Conservation (phyloP, 2,329 filamentous ascomycete species). For the Fusarium sp. region DNA sequence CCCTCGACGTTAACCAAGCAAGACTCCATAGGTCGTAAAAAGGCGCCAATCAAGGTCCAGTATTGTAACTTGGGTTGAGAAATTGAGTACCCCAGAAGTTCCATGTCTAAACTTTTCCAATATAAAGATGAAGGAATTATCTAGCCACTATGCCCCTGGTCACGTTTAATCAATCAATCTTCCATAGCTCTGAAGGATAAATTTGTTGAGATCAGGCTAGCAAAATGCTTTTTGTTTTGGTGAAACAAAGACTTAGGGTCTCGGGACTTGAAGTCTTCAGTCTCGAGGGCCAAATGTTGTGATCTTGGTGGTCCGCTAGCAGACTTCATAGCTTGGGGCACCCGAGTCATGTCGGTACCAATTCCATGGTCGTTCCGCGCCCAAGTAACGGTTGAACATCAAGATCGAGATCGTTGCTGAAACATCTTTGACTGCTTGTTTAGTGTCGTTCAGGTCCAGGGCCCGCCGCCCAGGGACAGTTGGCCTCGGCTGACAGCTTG, state of each 20-base stretch:
- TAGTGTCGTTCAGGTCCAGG: conserved; percentile 1
- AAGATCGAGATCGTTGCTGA: conserved; percentile 18
- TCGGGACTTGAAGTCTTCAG: neutral
- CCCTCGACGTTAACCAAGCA: neutral
- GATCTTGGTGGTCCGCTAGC: conserved; percentile 10
- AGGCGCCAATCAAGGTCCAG: neutral
- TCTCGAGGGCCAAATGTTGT: neutral
- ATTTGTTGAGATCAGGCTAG: neutral
- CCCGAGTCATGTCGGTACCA: conserved; percentile 9
- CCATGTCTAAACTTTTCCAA: neutral
- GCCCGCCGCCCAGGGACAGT: neutral
- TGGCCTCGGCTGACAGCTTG: conserved; percentile 11
- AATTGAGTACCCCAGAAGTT: neutral
- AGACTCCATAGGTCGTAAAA: neutral
- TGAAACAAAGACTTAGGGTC: neutral
- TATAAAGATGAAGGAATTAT: neutral
- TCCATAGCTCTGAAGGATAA: neutral
- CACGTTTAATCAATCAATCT: neutral
- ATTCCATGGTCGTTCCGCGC: conserved; percentile 16
- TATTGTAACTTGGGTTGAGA: neutral
- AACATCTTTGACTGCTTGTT: neutral
- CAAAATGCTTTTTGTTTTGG: neutral
- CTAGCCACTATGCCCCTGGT: neutral
- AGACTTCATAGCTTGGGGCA: neutral
- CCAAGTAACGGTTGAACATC: neutral